These are phyloP conservation scores for Phytophthora quininea DNA, from an alignment of 352 stramenopile genomes.

Conservation along the genomic window DNA sequence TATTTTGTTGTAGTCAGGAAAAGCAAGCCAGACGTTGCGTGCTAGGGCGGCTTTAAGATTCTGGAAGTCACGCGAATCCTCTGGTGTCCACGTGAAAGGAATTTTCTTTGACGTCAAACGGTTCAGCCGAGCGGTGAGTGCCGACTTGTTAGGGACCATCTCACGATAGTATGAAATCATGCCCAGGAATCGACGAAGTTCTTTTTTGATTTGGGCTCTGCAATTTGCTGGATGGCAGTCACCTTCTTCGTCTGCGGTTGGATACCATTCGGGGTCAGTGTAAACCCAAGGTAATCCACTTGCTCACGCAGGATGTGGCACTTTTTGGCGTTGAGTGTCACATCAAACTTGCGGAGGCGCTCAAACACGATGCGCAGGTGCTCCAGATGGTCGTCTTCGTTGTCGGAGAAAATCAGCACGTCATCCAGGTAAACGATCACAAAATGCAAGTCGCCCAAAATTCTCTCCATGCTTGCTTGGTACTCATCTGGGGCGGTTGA, in stretches of 20 bases:
- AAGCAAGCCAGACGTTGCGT: slow-evolving; percentile 1
- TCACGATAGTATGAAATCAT: slow-evolving; percentile 18
- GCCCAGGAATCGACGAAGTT: slow-evolving; percentile 3
- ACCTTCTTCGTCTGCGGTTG: slow-evolving; percentile 14
- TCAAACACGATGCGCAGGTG: slow-evolving; percentile 9
- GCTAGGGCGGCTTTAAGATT: slow-evolving; percentile 3
- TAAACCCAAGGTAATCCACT: slow-evolving; percentile 8
- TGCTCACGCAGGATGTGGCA: slow-evolving; percentile 8
- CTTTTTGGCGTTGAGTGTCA: not conserved
- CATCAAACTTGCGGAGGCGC: slow-evolving; percentile 1
- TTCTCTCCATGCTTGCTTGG: slow-evolving; percentile 15
- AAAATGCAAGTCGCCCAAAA: slow-evolving; percentile 8
- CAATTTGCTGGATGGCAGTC: not conserved
- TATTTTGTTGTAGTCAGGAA: slow-evolving; percentile 8
- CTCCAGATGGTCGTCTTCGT: slow-evolving; percentile 6
- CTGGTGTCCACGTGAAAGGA: slow-evolving; percentile 3
- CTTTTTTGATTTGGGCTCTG: not conserved
- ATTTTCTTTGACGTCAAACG: not conserved
- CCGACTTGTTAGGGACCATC: slow-evolving; percentile 11
- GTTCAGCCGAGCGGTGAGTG: not conserved
- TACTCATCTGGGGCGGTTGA: slow-evolving; percentile 19
- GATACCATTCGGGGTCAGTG: slow-evolving; percentile 3
- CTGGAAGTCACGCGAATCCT: slow-evolving; percentile 10
- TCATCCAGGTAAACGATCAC: slow-evolving; percentile 23
- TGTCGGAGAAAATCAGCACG: slow-evolving; percentile 13